A percentile compares a stretch with the other conserved stretches of the same genome.
phyloP scores from a whole-genome alignment of 2,329 filamentous ascomycete genomes.

The Fusarium agapanthi region DNA sequence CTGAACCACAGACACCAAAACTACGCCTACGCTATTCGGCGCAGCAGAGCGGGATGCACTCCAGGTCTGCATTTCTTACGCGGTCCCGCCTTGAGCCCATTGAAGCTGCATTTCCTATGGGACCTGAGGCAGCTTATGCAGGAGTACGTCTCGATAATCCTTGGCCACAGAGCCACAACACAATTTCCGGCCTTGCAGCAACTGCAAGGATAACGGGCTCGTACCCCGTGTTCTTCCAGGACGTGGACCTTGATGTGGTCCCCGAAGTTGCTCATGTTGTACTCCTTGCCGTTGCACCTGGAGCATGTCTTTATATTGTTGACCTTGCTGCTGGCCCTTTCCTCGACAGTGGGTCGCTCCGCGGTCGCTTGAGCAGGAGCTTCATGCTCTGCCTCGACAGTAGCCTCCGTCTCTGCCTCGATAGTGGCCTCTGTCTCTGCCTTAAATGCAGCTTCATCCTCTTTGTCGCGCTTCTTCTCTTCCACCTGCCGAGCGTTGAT shows the following conservation, averaged over 20 bases:
- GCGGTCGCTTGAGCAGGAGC: not conserved
- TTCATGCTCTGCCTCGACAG: not conserved
- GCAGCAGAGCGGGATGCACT: not conserved
- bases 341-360: not conserved
- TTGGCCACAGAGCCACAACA: not conserved
- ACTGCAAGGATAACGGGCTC: not conserved
- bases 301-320: not conserved
- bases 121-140: not conserved
- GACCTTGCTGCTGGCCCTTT: not conserved
- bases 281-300: not conserved
- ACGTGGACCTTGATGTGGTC: not conserved
- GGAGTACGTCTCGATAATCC: not conserved
- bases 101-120: not conserved
- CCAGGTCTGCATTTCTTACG: not conserved
- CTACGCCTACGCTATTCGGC: not conserved
- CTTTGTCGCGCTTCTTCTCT: not conserved
- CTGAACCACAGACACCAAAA: not conserved
- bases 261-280: not conserved
- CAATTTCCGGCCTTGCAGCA: not conserved
- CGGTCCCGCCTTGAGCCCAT: not conserved
- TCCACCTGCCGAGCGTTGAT: not conserved
- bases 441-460: not conserved
- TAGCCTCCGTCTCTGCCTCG: not conserved
- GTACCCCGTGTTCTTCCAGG: not conserved
- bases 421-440: fast-evolving